Conservation (phyloP, 2,329 filamentous ascomycete genomes). For the Fusarium sp. region DNA sequence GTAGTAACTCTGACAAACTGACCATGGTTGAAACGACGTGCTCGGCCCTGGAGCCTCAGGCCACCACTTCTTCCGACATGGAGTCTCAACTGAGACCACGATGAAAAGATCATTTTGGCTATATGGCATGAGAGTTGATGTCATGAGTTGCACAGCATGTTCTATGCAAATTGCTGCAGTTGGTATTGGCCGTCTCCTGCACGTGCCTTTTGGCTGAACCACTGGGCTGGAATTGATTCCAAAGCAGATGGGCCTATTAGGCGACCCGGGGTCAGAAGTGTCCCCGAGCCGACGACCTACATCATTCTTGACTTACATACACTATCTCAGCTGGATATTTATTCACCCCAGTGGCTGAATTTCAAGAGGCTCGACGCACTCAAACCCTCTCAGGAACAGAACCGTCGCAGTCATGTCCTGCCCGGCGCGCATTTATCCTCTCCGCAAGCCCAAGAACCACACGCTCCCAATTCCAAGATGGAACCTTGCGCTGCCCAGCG, state of each 20-base stretch:
- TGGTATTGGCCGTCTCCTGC: no score
- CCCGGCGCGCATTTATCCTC: slow-evolving; percentile 46
- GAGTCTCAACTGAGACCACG: no score
- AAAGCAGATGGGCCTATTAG: slow-evolving; percentile 2
- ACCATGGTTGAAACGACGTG: no score
- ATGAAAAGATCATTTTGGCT: no score
- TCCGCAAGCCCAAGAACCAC: slow-evolving; percentile 49
- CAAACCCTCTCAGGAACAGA: no score
- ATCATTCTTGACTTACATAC: not conserved
- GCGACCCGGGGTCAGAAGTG: not conserved
- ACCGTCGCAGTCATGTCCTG: slow-evolving; percentile 22
- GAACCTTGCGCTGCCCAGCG: slow-evolving; percentile 42
- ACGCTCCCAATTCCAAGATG: slow-evolving; percentile 51
- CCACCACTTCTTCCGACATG: no score
- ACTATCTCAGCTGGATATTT: not conserved
- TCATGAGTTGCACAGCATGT: no score
- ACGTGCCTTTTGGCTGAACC: not conserved
- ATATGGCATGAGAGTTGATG: no score
- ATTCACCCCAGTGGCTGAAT: not conserved
- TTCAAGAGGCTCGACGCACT: no score
- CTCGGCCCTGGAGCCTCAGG: no score
- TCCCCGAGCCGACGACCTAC: not conserved
- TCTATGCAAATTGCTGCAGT: no score
- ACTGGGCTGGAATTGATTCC: slow-evolving; percentile 7
- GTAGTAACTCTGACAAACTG: no score